Conservation (phyloP, 805 yeast species). For the Teunomyces cretensis region DNA sequence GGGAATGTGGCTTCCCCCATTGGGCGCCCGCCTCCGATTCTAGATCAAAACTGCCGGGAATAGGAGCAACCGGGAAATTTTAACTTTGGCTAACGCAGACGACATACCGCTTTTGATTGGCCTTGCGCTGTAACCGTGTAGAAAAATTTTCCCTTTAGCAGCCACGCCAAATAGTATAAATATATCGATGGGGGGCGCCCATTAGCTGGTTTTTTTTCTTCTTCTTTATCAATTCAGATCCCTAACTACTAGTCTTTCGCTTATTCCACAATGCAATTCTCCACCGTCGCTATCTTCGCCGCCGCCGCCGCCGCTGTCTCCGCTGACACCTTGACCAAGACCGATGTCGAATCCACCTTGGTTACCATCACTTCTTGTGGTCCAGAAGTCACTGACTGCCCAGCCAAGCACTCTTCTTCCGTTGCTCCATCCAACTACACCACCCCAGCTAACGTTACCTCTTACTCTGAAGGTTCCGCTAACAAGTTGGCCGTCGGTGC, state of each 20-base stretch:
- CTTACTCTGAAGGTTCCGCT: slow-evolving; percentile 38
- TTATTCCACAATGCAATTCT: slow-evolving; percentile 38
- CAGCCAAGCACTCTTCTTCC: slow-evolving; percentile 23
- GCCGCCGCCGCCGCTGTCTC: slow-evolving; percentile 31
- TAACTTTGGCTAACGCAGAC: background rate
- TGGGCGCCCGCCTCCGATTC: background rate
- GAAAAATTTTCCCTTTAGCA: slow-evolving; percentile 3
- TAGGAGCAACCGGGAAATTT: background rate
- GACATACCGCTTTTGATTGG: background rate
- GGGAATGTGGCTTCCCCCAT: background rate
- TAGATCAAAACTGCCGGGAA: background rate
- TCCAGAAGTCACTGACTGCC: slow-evolving; percentile 49
- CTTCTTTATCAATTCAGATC: slow-evolving; percentile 1
- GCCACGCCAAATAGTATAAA: background rate
- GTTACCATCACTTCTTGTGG: slow-evolving; percentile 50
- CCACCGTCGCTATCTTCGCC: slow-evolving; percentile 36
- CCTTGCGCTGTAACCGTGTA: too few species aligned
- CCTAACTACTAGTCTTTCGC: slow-evolving; percentile 12
- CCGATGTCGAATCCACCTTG: slow-evolving; percentile 36
- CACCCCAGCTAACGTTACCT: slow-evolving; percentile 31
- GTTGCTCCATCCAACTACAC: slow-evolving; percentile 23
- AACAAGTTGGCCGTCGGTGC: slow-evolving; percentile 40
- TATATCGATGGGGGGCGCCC: background rate
- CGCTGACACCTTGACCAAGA: slow-evolving; percentile 38
- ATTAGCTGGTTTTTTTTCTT: background rate